Conservation (phyloP, 768 basidiomycete genomes). For the Xerocomus brunneocitrinus region DNA sequence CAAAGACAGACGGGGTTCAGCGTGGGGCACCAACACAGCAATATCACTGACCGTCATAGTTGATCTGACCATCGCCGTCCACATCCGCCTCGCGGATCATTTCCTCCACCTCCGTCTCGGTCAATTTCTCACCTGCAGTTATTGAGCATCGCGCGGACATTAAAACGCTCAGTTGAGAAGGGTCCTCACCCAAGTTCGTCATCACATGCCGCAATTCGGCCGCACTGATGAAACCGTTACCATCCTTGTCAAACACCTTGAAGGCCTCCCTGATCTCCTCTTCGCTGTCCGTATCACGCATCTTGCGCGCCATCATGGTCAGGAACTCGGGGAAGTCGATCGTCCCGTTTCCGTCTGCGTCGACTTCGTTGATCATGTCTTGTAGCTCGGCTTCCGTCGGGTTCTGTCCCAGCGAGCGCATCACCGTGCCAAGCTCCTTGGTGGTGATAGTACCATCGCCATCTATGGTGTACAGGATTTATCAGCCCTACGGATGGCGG, state of each 20-base stretch:
- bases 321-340: constrained; percentile 86
- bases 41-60: constrained; percentile 62
- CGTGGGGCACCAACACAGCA: background rate
- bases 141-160: constrained; percentile 3
- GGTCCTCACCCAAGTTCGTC: constrained; percentile 71
- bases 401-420: constrained; percentile 91
- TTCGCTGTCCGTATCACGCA: constrained; percentile 88
- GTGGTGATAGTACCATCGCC: constrained; percentile 93
- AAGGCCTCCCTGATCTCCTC: constrained; percentile 97
- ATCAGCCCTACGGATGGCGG: background rate
- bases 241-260: constrained; percentile 96
- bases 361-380: constrained; percentile 96
- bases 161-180: background rate
- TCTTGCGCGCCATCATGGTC: constrained; percentile 82
- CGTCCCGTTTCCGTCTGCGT: constrained; percentile 82
- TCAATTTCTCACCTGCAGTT: constrained; percentile 71
- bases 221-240: constrained; percentile 84
- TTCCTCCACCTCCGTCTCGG: constrained; percentile 86
- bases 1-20: background rate
- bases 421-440: constrained; percentile 86
- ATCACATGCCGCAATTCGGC: constrained; percentile 89
- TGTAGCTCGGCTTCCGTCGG: constrained; percentile 88
- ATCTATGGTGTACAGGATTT: constrained; percentile 40
- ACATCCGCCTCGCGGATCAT: constrained; percentile 97
- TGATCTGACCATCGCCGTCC: constrained; percentile 92